Evolutionary conservation across 192 early-diverging fungal species (phyloP), one percentile per base, ranked within the genome.

Genomic region (Podila horticola): DNA sequence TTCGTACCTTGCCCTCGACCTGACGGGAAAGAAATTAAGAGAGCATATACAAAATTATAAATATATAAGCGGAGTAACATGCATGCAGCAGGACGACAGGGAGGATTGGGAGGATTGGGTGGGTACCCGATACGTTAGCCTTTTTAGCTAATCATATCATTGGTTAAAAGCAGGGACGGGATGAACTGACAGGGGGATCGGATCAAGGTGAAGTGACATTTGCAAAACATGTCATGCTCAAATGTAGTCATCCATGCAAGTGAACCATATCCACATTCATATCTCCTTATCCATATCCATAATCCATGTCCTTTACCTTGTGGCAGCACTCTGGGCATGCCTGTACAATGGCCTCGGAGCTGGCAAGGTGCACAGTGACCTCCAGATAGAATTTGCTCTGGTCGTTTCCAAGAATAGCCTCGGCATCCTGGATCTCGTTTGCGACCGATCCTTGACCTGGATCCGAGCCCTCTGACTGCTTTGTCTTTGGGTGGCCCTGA

Each of bases 271-370:
- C 38, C 11, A 8, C 22, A 52, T 52, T 20, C 19, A 52, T 52
- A 52, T 52, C 6, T 52, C 51, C 55, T n/a, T 28, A 5, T 26
- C 20, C 20, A 26, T 28, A 58, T 22, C 26, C 6, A 12, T 58
- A 11, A 17, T 62, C 17, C 29, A 33, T 30, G 12, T 60, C 13
- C 20, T 4, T 60, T 67, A 74, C 72, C 69, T 79, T 79, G 29
- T 79, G 75, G 28, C 75, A 79, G 36, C 75, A 79, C 38, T 79
- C 75, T 68, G 75, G 75, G 49, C 75, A 79, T 3, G 75, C 75
- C 33, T 72, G 69, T 3, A 79, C 75, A 64, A 79, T 71, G 4
- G 75, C 75, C 12, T 79, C 75, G 19, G 75, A 79, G 65, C 75
- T 79, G 20, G 75, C 70, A n/a, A 79, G 29, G 29, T 79, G 75